Conservation (phyloP, 2,329 filamentous ascomycete species). For the Chaetothyriales sp. region DNA sequence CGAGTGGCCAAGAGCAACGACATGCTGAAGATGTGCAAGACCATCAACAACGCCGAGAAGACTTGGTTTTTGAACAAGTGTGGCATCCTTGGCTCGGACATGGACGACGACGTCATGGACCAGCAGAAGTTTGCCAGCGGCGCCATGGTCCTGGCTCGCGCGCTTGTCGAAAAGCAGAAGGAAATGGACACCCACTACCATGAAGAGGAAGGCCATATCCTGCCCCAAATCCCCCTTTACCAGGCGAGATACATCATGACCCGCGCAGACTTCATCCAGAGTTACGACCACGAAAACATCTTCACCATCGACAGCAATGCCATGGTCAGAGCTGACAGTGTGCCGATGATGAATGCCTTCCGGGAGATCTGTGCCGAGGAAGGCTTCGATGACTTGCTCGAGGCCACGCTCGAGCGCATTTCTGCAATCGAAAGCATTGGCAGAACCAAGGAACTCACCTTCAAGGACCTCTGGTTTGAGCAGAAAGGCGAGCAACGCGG, state of each 20-base stretch:
- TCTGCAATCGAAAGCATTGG: conserved; percentile 85
- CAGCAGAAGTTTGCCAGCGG: conserved; percentile 92
- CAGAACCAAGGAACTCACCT: conserved; percentile 82
- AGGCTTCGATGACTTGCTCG: conserved; percentile 69
- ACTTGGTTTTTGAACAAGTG: conserved; percentile 69
- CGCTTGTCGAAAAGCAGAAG: conserved; percentile 69
- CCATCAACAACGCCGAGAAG: conserved; percentile 56
- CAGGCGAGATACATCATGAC: conserved; percentile 88
- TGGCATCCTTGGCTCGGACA: conserved; percentile 58
- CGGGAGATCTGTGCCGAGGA: conserved; percentile 60
- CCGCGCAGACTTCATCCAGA: conserved; percentile 79
- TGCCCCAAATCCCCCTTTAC: conserved; percentile 69
- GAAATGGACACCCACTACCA: conserved; percentile 54
- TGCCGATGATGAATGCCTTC: conserved; percentile 93
- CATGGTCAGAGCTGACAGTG: conserved; percentile 78
- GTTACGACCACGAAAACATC: conserved; percentile 84
- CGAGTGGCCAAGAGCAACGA: conserved; percentile 73
- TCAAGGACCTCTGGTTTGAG: conserved; percentile 80
- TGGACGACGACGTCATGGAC: conserved; percentile 97
- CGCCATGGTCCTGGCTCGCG: conserved; percentile 83
- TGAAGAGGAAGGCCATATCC: conserved; percentile 50
- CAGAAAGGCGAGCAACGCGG: conserved; percentile 30
- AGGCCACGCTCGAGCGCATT: conserved; percentile 72
- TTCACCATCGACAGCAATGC: conserved; percentile 84
- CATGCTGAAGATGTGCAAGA: conserved; percentile 64